Base-by-base conservation (phyloP, 169 alveolate genomes). In the Babesia ovata region DNA sequence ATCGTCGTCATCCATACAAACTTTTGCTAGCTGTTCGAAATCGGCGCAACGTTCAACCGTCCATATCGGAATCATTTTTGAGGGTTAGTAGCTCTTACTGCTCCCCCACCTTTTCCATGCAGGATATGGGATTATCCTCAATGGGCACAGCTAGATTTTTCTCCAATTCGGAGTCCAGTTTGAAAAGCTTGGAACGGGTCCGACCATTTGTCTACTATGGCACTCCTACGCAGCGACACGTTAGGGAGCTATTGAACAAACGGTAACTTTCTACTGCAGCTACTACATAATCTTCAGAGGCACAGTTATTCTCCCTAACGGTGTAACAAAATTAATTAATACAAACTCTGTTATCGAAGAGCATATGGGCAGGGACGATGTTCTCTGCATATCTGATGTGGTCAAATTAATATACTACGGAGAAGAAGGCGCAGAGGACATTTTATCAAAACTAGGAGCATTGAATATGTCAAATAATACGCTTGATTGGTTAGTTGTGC, bases 171-270 rank as follows among this genome's bases (percentile, higher is more conserved):
- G 79, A 48, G 6, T 16, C 24, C 11, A 73, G 57, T 50, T 21
- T 61, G 59, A 39, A 57, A 42, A 36, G 42, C 26, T 24, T 82
- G 24, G 52, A 42, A 17, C 29, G 26, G 70, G 81, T 82, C 39
- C n/a, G 19, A 26, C 89, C 89, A 12, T 82, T 82, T 53, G 75
- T 82, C 11, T 82, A 73, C 81, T 82, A 60, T 42, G 89, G 89
- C 9, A 44, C 28, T 0, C 86, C 85, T 2, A 59, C 79, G 8
- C 61, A 74, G 45, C 65, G 50, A 28, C 22, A 82, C 46, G 79
- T 82, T 2, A 24, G 33, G 52, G 79, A 65, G 14, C 26, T 82
- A 26, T 63, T 82, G 22, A 78, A 82, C 33, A 82, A 82, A 45
- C 61, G 89, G 89, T 73, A 57, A 65, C 2, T 0, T 14, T 13